Percentiles rank a stretch among this genome's conserved stretches.
phyloP scores from a whole-genome alignment of 306 rosid species.

The Medicago arabica region DNA sequence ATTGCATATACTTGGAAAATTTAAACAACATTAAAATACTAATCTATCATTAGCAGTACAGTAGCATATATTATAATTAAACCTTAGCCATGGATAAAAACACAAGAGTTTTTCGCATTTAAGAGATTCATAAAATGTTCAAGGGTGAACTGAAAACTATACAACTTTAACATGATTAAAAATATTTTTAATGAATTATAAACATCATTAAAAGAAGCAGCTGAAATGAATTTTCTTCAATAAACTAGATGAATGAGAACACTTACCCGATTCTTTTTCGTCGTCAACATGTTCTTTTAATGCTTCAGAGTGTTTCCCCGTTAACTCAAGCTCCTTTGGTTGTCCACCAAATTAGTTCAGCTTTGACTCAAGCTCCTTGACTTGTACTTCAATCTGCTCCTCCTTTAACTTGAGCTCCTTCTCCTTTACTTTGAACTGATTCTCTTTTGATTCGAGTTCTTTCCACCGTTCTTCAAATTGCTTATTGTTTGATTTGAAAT shows the following conservation, averaged over 20 bases:
- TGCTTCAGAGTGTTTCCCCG: no score
- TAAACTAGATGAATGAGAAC: background rate
- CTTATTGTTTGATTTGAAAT: background rate
- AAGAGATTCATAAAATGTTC: background rate
- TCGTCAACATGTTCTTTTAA: no score
- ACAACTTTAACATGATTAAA: background rate
- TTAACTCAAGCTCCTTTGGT: background rate
- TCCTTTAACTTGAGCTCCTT: slow-evolving; percentile 22
- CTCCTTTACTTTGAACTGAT: slow-evolving; percentile 32
- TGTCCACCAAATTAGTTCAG: background rate
- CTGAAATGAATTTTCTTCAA: background rate
- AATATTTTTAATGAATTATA: no score
- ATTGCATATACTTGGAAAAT: slow-evolving; percentile 2
- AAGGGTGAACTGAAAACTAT: background rate
- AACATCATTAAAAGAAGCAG: background rate
- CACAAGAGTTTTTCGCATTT: background rate
- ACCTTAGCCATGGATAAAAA: background rate
- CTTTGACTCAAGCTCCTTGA: background rate
- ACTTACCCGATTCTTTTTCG: background rate
- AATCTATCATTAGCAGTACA: background rate
- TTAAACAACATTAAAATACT: background rate
- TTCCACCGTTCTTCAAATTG: slow-evolving; percentile 6
- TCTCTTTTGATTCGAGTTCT: background rate
- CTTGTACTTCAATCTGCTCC: slow-evolving; percentile 5
- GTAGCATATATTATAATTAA: slow-evolving; percentile 1